Percentiles rank a stretch among this genome's conserved stretches.
Evolutionary conservation across 495 filamentous ascomycete genomes (phyloP).

Genomic region (Hypoxylon lenormandii): DNA sequence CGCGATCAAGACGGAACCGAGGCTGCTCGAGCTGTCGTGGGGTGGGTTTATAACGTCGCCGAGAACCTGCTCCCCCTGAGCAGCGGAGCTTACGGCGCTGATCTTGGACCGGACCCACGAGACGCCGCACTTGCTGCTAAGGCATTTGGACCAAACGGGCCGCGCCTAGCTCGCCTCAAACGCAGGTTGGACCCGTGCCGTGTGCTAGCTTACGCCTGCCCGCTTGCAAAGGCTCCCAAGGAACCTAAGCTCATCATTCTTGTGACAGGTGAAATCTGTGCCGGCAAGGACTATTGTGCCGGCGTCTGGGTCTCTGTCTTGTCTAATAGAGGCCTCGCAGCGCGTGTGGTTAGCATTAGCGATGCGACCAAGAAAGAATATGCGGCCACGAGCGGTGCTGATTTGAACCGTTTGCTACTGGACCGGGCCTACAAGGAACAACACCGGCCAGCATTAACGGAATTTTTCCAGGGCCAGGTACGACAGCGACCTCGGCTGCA

Average conservation of each 20-base stretch:
- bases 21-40: constrained; percentile 55
- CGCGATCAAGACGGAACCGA: constrained; percentile 67
- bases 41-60: constrained; percentile 70
- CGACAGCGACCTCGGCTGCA: constrained; percentile 61
- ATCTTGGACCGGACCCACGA: constrained; percentile 72
- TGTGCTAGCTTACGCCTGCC: constrained; percentile 68
- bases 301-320: constrained; percentile 64
- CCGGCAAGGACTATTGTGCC: constrained; percentile 73
- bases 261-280: constrained; percentile 69
- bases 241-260: constrained; percentile 68
- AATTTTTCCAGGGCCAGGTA: constrained; percentile 66
- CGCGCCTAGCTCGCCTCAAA: constrained; percentile 68
- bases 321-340: constrained; percentile 53
- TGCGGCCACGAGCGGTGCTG: constrained; percentile 64
- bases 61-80: constrained; percentile 63
- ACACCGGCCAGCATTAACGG: constrained; percentile 67
- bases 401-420: constrained; percentile 61
- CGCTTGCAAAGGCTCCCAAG: constrained; percentile 57
- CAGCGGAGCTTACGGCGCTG: constrained; percentile 68
- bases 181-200: constrained; percentile 62
- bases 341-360: constrained; percentile 69
- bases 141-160: constrained; percentile 69
- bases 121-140: constrained; percentile 64
- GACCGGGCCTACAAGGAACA: constrained; percentile 73
- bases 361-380: constrained; percentile 71